Evolutionary conservation across 2,329 filamentous ascomycete genomes (phyloP).

Genomic region (Cladophialophora carrionii): DNA sequence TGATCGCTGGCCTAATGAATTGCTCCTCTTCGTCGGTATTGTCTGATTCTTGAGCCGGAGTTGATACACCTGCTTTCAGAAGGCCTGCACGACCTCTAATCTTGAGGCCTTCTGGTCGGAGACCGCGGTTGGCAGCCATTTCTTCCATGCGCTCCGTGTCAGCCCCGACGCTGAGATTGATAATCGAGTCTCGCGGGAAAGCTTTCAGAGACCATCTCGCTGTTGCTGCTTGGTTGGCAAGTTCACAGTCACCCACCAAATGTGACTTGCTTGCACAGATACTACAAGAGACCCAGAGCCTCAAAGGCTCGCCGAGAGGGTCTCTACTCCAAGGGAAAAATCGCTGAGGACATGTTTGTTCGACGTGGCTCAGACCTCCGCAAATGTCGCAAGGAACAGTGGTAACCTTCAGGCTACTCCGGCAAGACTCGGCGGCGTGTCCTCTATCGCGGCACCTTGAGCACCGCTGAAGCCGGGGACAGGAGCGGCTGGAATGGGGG

Average conservation of each 20-base stretch:
- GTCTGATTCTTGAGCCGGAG: constrained; percentile 17
- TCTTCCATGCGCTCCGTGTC: constrained; percentile 35
- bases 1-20: constrained; percentile 36
- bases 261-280: constrained; percentile 50
- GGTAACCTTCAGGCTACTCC: constrained; percentile 62
- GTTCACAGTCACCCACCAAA: constrained; percentile 51
- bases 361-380: constrained; percentile 59
- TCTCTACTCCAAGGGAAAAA: constrained; percentile 47
- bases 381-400: constrained; percentile 66
- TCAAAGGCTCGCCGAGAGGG: constrained; percentile 39
- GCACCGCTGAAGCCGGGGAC: constrained; percentile 49
- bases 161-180: constrained; percentile 45
- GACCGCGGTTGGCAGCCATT: constrained; percentile 31
- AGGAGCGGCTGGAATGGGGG: constrained; percentile 47
- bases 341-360: constrained; percentile 62
- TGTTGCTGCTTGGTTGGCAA: constrained; percentile 41
- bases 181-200: constrained; percentile 45
- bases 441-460: constrained; percentile 66
- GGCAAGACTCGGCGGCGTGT: constrained; percentile 58
- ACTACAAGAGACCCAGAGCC: constrained; percentile 51
- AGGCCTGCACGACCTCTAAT: constrained; percentile 46
- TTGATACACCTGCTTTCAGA: constrained; percentile 36
- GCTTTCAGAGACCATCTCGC: constrained; percentile 47
- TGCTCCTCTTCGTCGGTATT: constrained; percentile 42
- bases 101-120: constrained; percentile 41